Percentiles rank a stretch among this genome's conserved stretches.
phyloP scores from a whole-genome alignment of 2,329 filamentous ascomycete genomes.

The Pyrenochaeta sp. region DNA sequence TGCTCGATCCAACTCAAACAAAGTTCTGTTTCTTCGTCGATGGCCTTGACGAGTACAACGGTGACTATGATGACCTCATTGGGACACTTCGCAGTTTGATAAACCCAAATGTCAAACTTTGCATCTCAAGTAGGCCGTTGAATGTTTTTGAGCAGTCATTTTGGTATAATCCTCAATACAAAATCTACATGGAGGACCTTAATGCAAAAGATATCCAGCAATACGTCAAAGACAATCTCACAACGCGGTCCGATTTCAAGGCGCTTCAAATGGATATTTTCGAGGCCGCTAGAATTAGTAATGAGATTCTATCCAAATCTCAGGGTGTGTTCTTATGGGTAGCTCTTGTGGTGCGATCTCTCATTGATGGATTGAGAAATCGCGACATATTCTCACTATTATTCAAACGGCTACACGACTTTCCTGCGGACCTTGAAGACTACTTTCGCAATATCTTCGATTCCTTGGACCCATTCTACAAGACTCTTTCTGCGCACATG shows the following conservation, averaged over 20 bases:
- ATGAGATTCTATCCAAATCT: neutral
- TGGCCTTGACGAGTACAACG: slow-evolving; percentile 29
- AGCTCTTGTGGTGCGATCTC: neutral
- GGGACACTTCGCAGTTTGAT: slow-evolving; percentile 5
- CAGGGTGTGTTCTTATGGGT: neutral
- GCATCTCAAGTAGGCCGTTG: slow-evolving; percentile 24
- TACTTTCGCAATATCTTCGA: too few relatives aligned
- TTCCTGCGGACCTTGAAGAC: too few relatives aligned
- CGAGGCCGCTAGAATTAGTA: neutral
- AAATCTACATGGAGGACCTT: neutral
- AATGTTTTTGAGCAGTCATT: neutral
- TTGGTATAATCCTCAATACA: neutral
- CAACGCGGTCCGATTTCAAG: neutral
- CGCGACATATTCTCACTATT: neutral
- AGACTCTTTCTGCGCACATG: neutral
- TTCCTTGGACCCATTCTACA: too few relatives aligned
- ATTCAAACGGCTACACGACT: too few relatives aligned
- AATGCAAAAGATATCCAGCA: neutral
- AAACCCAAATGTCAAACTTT: slow-evolving; percentile 13
- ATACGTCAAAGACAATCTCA: neutral
- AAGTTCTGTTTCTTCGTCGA: slow-evolving; percentile 21
- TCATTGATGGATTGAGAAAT: neutral
- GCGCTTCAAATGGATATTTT: neutral
- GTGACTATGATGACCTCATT: slow-evolving; percentile 14
- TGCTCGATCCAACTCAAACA: too few relatives aligned